phyloP scores from a whole-genome alignment of 768 basidiomycete genomes.

The Amanita subjunquillea region DNA sequence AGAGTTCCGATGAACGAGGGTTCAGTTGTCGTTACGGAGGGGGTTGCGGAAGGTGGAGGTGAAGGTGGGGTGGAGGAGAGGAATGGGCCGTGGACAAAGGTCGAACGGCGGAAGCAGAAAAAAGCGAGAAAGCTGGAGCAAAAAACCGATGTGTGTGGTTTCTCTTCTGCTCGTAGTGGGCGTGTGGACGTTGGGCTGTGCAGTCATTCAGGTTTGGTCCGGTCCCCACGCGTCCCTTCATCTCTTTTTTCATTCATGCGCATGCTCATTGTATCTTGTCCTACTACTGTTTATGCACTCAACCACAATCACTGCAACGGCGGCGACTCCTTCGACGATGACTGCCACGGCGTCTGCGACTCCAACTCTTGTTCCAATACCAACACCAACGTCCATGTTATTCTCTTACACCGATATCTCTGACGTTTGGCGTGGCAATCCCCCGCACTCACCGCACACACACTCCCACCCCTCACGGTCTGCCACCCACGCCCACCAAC shows the following conservation, averaged over 20 bases:
- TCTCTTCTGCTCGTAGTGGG: slow-evolving; percentile 1
- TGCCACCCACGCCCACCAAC: no score
- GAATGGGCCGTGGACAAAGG: slow-evolving; percentile 35
- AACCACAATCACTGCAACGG: no score
- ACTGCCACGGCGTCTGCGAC: not conserved
- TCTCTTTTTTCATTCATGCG: slow-evolving; percentile 6
- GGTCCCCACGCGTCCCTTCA: slow-evolving; percentile 2
- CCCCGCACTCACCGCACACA: not conserved
- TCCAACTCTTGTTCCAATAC: not conserved
- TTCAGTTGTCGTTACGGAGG: not conserved
- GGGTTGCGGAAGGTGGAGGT: not conserved
- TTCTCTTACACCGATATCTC: not conserved
- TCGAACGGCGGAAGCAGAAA: slow-evolving; percentile 64
- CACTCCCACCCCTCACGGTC: not conserved
- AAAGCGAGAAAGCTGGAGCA: slow-evolving; percentile 49
- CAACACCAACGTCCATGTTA: slow-evolving; percentile 1
- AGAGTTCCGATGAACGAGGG: not conserved
- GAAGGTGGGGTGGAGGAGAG: not conserved
- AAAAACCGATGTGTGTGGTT: slow-evolving; percentile 49
- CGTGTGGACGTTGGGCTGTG: not conserved
- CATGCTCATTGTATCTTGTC: not conserved
- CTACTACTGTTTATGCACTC: no score
- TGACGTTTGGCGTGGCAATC: not conserved
- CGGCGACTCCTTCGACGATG: no score
- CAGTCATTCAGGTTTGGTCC: not conserved